A percentile compares a stretch with the other conserved stretches of the same genome.
Conservation (phyloP, 140 eudicot genomes). For the Oenanthe javanica region DNA sequence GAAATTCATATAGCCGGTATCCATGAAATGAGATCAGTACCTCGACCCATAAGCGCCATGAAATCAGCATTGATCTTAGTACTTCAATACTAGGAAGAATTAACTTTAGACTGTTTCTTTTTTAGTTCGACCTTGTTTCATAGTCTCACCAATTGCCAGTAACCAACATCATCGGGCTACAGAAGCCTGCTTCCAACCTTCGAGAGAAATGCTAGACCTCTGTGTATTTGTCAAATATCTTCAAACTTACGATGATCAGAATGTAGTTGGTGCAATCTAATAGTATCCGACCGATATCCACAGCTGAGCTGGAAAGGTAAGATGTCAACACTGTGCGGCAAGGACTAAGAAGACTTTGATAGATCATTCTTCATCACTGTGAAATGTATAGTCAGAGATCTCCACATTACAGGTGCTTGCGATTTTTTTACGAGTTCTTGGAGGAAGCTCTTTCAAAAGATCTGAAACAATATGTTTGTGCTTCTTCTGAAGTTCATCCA, state of each 20-base stretch:
- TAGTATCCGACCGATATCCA: constrained; percentile 18
- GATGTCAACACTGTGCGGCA: constrained; percentile 27
- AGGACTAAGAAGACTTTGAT: constrained; percentile 18
- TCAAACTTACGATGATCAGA: constrained; percentile 2
- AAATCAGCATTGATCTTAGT: neutral
- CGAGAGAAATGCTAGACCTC: neutral
- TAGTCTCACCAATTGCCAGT: constrained; percentile 39
- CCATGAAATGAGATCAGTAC: neutral
- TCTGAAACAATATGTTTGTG: constrained; percentile 46
- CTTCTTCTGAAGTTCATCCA: constrained; percentile 63
- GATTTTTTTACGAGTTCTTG: constrained; percentile 43
- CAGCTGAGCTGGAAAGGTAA: constrained; percentile 18
- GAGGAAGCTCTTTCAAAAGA: constrained; percentile 47
- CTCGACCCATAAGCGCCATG: constrained; percentile 5
- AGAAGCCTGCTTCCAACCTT: constrained; percentile 15
- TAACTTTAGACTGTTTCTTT: neutral
- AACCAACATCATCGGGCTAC: constrained; percentile 28
- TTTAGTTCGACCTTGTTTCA: constrained; percentile 13
- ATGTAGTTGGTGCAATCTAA: constrained; percentile 20
- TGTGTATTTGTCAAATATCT: constrained; percentile 26
- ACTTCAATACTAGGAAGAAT: constrained; percentile 11
- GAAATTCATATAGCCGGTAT: constrained; percentile 1
- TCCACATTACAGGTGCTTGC: constrained; percentile 36
- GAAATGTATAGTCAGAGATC: constrained; percentile 24
- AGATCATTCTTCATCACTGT: neutral